A percentile compares a stretch with the other conserved stretches of the same genome.
Evolutionary conservation across 2,329 filamentous ascomycete species (phyloP).

Genomic region (Corynespora cassiicola): DNA sequence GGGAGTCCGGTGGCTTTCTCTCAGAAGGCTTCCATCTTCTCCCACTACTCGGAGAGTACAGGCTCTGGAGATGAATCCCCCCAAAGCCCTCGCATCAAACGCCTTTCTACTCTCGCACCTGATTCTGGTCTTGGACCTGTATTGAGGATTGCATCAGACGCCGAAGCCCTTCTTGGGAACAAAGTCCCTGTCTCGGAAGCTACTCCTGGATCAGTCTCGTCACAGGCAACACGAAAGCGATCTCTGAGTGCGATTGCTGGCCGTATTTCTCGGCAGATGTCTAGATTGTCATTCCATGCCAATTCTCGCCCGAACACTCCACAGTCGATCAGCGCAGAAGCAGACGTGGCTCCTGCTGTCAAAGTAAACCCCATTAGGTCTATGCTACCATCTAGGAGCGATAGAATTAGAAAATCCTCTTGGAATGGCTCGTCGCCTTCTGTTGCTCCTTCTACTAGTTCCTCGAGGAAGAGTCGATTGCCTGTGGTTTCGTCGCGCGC

Average conservation of each 20-base stretch:
- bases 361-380: slow-evolving; percentile 28
- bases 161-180: slow-evolving; percentile 25
- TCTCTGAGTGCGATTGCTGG: slow-evolving; percentile 16
- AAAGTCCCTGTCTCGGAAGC: slow-evolving; percentile 11
- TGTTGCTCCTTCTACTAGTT: too few species aligned
- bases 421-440: too few species aligned
- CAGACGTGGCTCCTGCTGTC: slow-evolving; percentile 1
- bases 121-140: slow-evolving; percentile 20
- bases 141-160: slow-evolving; percentile 30
- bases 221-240: slow-evolving; percentile 4
- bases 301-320: slow-evolving; percentile 14
- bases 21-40: slow-evolving; percentile 7
- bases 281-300: slow-evolving; percentile 9
- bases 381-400: slow-evolving; percentile 26
- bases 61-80: too few species aligned
- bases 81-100: slow-evolving; percentile 25
- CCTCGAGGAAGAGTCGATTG: too few species aligned
- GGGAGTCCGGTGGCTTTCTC: too few species aligned
- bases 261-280: slow-evolving; percentile 14
- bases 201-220: slow-evolving; percentile 9
- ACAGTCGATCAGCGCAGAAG: slow-evolving; percentile 4
- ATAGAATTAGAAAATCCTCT: too few species aligned
- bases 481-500: too few species aligned
- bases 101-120: slow-evolving; percentile 23
- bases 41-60: slow-evolving; percentile 11